These are phyloP conservation scores for Hypomyces rosellus DNA, from an alignment of 2,329 filamentous ascomycete genomes.

Conservation along the genomic window DNA sequence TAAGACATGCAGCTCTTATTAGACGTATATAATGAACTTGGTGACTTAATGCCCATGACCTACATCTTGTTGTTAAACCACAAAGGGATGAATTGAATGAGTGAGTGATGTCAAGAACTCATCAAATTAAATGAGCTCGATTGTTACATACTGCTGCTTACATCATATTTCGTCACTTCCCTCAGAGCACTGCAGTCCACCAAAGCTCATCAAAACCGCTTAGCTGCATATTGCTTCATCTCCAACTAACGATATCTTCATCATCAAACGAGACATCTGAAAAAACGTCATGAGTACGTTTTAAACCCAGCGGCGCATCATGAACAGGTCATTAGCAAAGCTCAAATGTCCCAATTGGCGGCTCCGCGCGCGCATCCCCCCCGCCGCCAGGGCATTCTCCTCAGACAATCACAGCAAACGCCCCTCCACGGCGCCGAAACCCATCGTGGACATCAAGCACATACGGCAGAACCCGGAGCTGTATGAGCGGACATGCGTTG, in stretches of 20 bases:
- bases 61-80: no score
- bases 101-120: no score
- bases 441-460: slow-evolving; percentile 76
- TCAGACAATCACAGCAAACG: slow-evolving; percentile 27
- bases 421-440: slow-evolving; percentile 70
- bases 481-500: slow-evolving; percentile 74
- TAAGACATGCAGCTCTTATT: no score
- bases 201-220: background rate
- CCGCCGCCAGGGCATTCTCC: no score
- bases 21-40: no score
- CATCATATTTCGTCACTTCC: no score
- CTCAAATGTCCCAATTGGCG: slow-evolving; percentile 10
- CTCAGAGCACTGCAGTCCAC: no score
- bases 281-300: background rate
- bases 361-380: background rate
- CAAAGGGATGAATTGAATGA: no score
- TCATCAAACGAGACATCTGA: background rate
- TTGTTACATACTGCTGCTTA: no score
- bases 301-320: slow-evolving; percentile 14
- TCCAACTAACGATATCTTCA: background rate
- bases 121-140: no score
- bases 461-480: slow-evolving; percentile 80
- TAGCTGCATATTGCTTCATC: background rate
- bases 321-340: slow-evolving; percentile 22
- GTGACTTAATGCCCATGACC: no score